Percentiles rank a stretch among this genome's conserved stretches.
phyloP scores from a whole-genome alignment of 495 filamentous ascomycete species.

The Gamarada debralockiae region DNA sequence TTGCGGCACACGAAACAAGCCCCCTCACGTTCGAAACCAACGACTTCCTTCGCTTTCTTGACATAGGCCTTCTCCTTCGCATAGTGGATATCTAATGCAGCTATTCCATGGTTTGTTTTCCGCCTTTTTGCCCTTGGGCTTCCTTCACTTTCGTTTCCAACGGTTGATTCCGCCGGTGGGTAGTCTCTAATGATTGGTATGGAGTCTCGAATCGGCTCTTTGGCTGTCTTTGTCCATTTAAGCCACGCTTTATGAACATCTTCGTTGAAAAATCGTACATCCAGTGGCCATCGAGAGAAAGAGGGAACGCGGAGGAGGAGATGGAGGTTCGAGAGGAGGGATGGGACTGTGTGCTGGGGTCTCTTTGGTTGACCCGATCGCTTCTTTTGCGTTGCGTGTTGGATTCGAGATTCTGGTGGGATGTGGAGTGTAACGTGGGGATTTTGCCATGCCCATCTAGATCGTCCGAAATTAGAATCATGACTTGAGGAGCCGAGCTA shows the following conservation, averaged over 20 bases:
- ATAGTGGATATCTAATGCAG: conserved; percentile 48
- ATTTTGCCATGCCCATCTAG: conserved; percentile 93
- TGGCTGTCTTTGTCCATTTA: conserved; percentile 47
- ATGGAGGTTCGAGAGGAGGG: conserved; percentile 71
- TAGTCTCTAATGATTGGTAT: conserved; percentile 57
- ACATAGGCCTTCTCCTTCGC: conserved; percentile 59
- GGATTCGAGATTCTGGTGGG: conserved; percentile 48
- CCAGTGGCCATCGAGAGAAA: conserved; percentile 79
- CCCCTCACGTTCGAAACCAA: conserved; percentile 54
- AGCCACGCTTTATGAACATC: conserved; percentile 70
- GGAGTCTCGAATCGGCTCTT: conserved; percentile 41
- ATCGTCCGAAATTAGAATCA: too few species aligned
- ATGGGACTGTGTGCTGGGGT: conserved; percentile 53
- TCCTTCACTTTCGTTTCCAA: conserved; percentile 11
- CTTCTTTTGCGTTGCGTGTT: conserved; percentile 32
- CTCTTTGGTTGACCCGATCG: conserved; percentile 42
- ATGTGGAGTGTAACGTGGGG: conserved; percentile 73
- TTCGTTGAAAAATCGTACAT: conserved; percentile 70
- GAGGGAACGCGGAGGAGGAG: conserved; percentile 71
- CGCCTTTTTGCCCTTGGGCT: conserved; percentile 2
- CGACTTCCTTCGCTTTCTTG: conserved; percentile 62
- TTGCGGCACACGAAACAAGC: conserved; percentile 62
- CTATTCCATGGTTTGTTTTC: conserved; percentile 12
- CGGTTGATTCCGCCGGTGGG: conserved; percentile 15
- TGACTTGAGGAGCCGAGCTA: too few species aligned